Percentiles rank a stretch among this genome's conserved stretches.
Evolutionary conservation across 2,329 filamentous ascomycete genomes (phyloP).

Genomic region (Sporothrix brasiliensis): DNA sequence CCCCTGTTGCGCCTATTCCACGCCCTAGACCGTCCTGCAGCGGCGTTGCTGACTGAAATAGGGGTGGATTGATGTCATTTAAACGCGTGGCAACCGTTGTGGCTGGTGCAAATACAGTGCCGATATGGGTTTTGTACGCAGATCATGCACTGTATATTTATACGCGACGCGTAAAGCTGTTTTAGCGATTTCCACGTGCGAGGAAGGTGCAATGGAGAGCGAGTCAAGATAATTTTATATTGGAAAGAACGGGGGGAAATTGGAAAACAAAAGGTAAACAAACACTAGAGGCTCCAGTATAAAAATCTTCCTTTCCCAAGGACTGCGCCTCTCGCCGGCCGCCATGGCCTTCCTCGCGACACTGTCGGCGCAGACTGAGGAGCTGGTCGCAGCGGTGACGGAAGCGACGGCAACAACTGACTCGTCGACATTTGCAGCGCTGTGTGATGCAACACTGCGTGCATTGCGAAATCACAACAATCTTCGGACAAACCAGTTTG

Average conservation of each 20-base stretch:
- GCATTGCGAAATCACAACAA: constrained; percentile 59
- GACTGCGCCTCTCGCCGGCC: neutral
- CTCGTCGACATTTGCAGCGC: constrained; percentile 46
- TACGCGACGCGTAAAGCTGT: constrained; percentile 32
- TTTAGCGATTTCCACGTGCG: neutral
- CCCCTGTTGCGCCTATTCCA: constrained; percentile 2
- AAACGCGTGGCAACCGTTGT: constrained; percentile 15
- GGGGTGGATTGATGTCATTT: constrained; percentile 15
- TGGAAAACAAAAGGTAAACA: neutral
- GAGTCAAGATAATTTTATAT: neutral
- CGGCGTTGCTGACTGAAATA: neutral
- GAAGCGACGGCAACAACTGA: constrained; percentile 45
- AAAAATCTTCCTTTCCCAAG: neutral
- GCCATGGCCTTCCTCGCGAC: constrained; percentile 73
- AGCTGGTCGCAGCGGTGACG: constrained; percentile 68
- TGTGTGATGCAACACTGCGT: constrained; percentile 55
- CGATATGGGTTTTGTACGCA: neutral
- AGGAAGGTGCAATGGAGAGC: neutral
- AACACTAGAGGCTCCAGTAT: neutral
- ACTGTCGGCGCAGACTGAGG: constrained; percentile 66
- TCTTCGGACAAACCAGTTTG: constrained; percentile 74
- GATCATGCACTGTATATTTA: neutral
- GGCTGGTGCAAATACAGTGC: constrained; percentile 8
- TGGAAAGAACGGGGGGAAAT: neutral
- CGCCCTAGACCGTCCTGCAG: constrained; percentile 8